A percentile compares a stretch with the other conserved stretches of the same genome.
Evolutionary conservation across 2,329 filamentous ascomycete species (phyloP).

Genomic region (Microthyrium microscopicum): DNA sequence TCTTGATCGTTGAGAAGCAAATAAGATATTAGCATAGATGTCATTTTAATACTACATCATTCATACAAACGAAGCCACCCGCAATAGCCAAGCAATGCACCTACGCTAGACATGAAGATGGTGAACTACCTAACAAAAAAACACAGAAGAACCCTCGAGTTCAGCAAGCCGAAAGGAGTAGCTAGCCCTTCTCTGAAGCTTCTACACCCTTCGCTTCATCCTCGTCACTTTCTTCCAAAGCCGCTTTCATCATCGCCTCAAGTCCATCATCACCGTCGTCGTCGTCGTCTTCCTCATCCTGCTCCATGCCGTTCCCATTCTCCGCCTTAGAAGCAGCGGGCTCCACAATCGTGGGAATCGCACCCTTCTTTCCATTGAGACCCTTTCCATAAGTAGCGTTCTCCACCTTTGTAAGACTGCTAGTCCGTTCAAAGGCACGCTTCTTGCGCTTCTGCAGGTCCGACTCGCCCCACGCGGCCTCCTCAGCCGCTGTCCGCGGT

Average conservation of each 20-base stretch:
- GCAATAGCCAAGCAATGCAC: too few species aligned
- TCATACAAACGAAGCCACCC: too few species aligned
- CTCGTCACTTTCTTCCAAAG: background rate
- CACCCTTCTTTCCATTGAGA: constrained; percentile 23
- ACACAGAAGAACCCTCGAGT: too few species aligned
- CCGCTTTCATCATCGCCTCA: constrained; percentile 11
- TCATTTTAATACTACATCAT: too few species aligned
- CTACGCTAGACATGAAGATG: too few species aligned
- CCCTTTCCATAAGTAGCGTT: constrained; percentile 20
- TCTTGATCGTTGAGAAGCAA: too few species aligned
- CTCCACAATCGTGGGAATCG: constrained; percentile 22
- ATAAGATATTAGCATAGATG: too few species aligned
- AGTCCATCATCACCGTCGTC: constrained; percentile 36
- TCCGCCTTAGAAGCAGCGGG: constrained; percentile 21
- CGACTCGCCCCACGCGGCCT: constrained; percentile 15
- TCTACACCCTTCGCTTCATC: too few species aligned
- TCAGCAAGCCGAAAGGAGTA: too few species aligned
- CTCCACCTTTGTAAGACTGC: constrained; percentile 28
- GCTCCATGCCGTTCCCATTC: constrained; percentile 8
- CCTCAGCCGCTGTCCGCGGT: constrained; percentile 14
- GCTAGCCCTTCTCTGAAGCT: too few species aligned
- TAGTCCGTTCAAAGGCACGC: constrained; percentile 29
- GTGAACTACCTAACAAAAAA: too few species aligned
- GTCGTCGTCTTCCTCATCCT: constrained; percentile 17
- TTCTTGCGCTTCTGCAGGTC: constrained; percentile 30